Evolutionary conservation across 495 filamentous ascomycete genomes (phyloP).

Genomic region (Saxophila tyrrhenica): DNA sequence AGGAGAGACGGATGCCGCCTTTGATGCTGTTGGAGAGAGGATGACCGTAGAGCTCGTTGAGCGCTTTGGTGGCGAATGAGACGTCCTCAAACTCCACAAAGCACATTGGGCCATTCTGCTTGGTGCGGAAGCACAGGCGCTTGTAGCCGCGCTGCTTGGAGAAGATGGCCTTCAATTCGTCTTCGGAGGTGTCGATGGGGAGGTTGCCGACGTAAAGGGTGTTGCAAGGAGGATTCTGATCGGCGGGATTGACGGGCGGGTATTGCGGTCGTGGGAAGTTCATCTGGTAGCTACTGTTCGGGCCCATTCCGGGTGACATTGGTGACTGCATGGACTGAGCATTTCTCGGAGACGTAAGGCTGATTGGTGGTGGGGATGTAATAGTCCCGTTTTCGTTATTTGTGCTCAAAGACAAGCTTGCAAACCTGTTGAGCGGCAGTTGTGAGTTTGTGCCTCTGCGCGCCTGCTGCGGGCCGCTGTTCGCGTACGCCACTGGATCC

Average conservation of each 20-base stretch:
- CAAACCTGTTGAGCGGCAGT: conserved; percentile 59
- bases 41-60: conserved; percentile 85
- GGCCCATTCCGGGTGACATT: conserved; percentile 35
- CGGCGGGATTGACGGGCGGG: conserved; percentile 86
- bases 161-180: conserved; percentile 91
- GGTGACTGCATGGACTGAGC: conserved; percentile 42
- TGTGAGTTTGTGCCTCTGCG: conserved; percentile 68
- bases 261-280: conserved; percentile 59
- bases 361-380: conserved; percentile 41
- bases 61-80: conserved; percentile 80
- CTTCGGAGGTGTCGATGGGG: conserved; percentile 86
- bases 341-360: conserved; percentile 40
- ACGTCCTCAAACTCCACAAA: conserved; percentile 98
- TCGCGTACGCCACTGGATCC: conserved; percentile 73
- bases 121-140: conserved; percentile 91
- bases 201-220: conserved; percentile 96
- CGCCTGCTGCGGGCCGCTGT: conserved; percentile 50
- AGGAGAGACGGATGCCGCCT: conserved; percentile 93
- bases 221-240: conserved; percentile 96
- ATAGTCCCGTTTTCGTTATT: conserved; percentile 25
- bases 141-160: conserved; percentile 93
- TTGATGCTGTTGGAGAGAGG: conserved; percentile 86
- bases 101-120: conserved; percentile 97
- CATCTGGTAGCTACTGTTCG: conserved; percentile 43
- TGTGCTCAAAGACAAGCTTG: conserved; percentile 59